phyloP scores from a whole-genome alignment of 1,139 yeast species.

The Barnettozyma hawaiiensis region DNA sequence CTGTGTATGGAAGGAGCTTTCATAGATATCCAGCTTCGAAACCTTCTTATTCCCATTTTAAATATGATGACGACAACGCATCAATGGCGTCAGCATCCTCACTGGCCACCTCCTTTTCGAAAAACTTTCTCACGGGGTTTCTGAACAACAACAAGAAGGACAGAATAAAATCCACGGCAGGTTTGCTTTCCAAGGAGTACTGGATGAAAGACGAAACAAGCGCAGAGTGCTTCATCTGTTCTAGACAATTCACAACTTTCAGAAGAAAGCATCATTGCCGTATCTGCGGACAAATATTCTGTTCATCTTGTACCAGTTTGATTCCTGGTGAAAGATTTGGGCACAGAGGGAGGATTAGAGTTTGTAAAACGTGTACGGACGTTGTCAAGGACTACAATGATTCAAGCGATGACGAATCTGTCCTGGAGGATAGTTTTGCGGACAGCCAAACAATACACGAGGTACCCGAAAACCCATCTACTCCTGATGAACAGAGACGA shows the following conservation, averaged over 20 bases:
- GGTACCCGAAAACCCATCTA: constrained; percentile 11
- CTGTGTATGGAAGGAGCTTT: constrained; percentile 13
- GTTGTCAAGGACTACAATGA: constrained; percentile 57
- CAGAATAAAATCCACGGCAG: constrained; percentile 27
- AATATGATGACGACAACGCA: constrained; percentile 25
- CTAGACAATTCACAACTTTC: constrained; percentile 66
- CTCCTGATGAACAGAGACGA: constrained; percentile 14
- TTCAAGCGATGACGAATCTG: constrained; percentile 54
- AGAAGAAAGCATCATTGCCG: constrained; percentile 93
- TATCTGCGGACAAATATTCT: constrained; percentile 92
- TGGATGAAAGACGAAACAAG: constrained; percentile 94
- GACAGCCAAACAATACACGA: constrained; percentile 17
- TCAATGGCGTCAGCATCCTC: constrained; percentile 32
- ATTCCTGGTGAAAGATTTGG: constrained; percentile 72
- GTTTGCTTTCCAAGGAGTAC: constrained; percentile 57
- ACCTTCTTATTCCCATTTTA: constrained; percentile 6
- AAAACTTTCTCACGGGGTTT: constrained; percentile 43
- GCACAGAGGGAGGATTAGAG: constrained; percentile 66
- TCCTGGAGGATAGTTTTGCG: constrained; percentile 31
- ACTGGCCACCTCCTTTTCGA: constrained; percentile 35
- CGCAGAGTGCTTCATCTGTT: constrained; percentile 73
- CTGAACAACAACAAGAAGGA: constrained; percentile 33
- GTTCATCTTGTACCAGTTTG: constrained; percentile 77
- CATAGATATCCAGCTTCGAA: constrained; percentile 6
- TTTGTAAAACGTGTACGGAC: constrained; percentile 72